Evolutionary conservation across 75 land plant genomes (phyloP).

Genomic region (Pinus tabuliformis): DNA sequence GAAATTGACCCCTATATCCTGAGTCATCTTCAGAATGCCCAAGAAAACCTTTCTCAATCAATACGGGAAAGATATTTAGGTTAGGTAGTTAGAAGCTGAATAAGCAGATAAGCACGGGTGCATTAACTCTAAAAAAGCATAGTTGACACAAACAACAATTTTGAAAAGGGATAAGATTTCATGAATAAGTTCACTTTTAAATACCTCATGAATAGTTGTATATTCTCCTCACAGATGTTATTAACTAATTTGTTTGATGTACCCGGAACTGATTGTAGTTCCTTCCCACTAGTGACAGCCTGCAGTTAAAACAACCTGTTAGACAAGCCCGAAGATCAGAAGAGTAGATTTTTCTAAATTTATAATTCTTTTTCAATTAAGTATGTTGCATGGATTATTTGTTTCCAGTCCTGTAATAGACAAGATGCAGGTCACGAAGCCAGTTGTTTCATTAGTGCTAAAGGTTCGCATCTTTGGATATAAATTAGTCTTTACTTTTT

Average conservation of each 20-base stretch:
- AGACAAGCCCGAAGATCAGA: not conserved
- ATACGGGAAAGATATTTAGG: not conserved
- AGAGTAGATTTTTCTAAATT: not conserved
- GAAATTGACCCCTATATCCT: not conserved
- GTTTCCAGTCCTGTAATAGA: not conserved
- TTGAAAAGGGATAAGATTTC: not conserved
- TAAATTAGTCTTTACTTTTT: not conserved
- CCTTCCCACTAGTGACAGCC: constrained; percentile 1
- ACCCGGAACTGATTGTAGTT: not conserved
- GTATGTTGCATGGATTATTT: not conserved
- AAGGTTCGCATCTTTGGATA: not conserved
- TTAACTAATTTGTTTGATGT: not conserved
- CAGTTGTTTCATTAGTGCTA: not conserved
- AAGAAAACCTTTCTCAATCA: not conserved
- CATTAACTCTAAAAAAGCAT: not conserved
- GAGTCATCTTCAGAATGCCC: not conserved
- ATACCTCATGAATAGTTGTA: constrained; percentile 9
- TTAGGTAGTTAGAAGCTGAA: not conserved
- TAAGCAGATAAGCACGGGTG: not conserved
- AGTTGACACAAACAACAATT: not conserved
- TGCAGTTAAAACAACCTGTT: not conserved
- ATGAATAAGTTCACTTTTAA: not conserved
- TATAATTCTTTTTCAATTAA: not conserved
- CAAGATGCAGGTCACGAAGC: not conserved
- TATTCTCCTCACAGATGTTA: not conserved